These are phyloP conservation scores for Entonaema liquescens DNA, from an alignment of 495 filamentous ascomycete species.

Conservation along the genomic window DNA sequence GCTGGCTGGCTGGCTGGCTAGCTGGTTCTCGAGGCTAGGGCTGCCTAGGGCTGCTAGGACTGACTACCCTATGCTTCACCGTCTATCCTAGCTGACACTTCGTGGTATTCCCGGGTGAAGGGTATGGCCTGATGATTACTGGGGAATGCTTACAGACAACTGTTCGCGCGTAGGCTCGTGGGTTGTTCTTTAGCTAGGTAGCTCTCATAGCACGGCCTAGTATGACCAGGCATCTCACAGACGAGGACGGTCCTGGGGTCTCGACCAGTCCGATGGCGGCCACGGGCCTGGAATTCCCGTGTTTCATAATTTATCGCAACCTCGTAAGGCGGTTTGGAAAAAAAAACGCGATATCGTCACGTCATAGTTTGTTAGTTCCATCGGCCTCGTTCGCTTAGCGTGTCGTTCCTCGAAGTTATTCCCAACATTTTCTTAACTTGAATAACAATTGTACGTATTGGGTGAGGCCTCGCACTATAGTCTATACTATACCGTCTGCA, in stretches of 20 bases:
- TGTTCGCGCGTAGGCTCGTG: slow-evolving; percentile 23
- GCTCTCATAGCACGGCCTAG: neutral
- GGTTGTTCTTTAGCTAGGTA: slow-evolving; percentile 4
- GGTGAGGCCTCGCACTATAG: neutral
- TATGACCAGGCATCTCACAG: slow-evolving; percentile 12
- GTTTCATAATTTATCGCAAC: slow-evolving; percentile 33
- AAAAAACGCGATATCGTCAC: slow-evolving; percentile 23
- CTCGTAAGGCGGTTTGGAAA: slow-evolving; percentile 26
- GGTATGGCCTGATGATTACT: slow-evolving; percentile 14
- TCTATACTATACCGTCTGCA: neutral
- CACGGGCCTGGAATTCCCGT: slow-evolving; percentile 31
- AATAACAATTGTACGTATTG: too few species aligned
- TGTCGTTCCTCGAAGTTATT: neutral
- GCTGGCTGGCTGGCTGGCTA: slow-evolving; percentile 54
- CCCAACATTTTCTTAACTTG: neutral
- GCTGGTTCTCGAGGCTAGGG: slow-evolving; percentile 47
- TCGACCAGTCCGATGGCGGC: slow-evolving; percentile 25
- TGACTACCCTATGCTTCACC: slow-evolving; percentile 39
- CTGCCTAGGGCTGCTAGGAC: slow-evolving; percentile 56
- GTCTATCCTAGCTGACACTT: neutral
- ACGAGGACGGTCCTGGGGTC: slow-evolving; percentile 15
- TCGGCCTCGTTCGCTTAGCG: slow-evolving; percentile 6
- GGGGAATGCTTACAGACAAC: slow-evolving; percentile 22
- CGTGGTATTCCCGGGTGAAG: slow-evolving; percentile 1
- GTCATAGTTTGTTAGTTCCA: slow-evolving; percentile 18